Percentiles rank a stretch among this genome's conserved stretches.
Conservation (phyloP, 1,139 yeast genomes). For the Sporopachydermia cereana region DNA sequence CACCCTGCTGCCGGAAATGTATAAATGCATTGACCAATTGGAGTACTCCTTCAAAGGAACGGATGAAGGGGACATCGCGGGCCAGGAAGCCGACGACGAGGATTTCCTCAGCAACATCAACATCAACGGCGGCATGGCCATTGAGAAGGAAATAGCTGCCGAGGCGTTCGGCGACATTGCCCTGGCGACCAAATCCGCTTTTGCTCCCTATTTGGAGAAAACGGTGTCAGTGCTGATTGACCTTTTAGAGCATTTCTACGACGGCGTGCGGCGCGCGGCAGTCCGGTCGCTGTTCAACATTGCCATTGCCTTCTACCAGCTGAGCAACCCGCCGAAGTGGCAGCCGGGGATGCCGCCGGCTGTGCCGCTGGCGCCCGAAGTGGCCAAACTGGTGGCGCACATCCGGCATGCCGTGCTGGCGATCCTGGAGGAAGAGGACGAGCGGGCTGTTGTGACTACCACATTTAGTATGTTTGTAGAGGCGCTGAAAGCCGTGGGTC, state of each 20-base stretch:
- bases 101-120: constrained; percentile 63
- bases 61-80: constrained; percentile 21
- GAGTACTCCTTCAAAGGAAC: constrained; percentile 45
- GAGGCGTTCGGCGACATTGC: constrained; percentile 89
- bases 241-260: constrained; percentile 73
- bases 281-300: constrained; percentile 75
- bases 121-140: constrained; percentile 89
- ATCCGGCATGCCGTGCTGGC: constrained; percentile 58
- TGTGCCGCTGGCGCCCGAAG: constrained; percentile 44
- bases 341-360: constrained; percentile 66
- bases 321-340: constrained; percentile 31
- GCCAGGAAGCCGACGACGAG: constrained; percentile 28
- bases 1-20: constrained; percentile 72
- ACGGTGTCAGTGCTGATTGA: constrained; percentile 54
- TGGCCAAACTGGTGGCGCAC: constrained; percentile 48
- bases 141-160: constrained; percentile 94
- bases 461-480: constrained; percentile 68
- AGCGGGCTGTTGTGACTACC: constrained; percentile 64
- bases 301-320: constrained; percentile 55
- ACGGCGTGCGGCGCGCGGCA: constrained; percentile 84
- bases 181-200: constrained; percentile 68
- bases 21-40: constrained; percentile 74
- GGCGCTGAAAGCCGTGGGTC: constrained; percentile 60
- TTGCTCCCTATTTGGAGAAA: constrained; percentile 67
- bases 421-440: constrained; percentile 67